Conservation (phyloP, 345 rosid genomes). For the Brassica napus region Da-Ae NC_063435.1:24630001-24630500, state of each 20-base stretch:
- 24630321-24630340: conserved; percentile 81
- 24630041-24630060: conserved; percentile 37
- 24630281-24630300: conserved; percentile 80
- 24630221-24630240: conserved; percentile 58
- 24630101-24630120: conserved; percentile 31
- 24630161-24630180: conserved; percentile 45
- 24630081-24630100: conserved; percentile 34
- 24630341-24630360: conserved; percentile 79
- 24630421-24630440: conserved; percentile 65
- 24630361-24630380: conserved; percentile 90
- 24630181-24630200: conserved; percentile 63
- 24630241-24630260: conserved; percentile 86
- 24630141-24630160: conserved; percentile 20
- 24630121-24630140: conserved; percentile 16
- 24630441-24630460: conserved; percentile 92
- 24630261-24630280: conserved; percentile 84
- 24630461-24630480: conserved; percentile 79
- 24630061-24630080: conserved; percentile 27
- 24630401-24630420: conserved; percentile 39
- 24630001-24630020: conserved; percentile 81
- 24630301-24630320: conserved; percentile 61
- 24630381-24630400: conserved; percentile 54
- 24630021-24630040: conserved; percentile 56
- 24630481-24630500: conserved; percentile 62
- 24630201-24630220: conserved; percentile 44